Conservation (phyloP, 352 stramenopile genomes). For the Phytophthora foliorum region DNA sequence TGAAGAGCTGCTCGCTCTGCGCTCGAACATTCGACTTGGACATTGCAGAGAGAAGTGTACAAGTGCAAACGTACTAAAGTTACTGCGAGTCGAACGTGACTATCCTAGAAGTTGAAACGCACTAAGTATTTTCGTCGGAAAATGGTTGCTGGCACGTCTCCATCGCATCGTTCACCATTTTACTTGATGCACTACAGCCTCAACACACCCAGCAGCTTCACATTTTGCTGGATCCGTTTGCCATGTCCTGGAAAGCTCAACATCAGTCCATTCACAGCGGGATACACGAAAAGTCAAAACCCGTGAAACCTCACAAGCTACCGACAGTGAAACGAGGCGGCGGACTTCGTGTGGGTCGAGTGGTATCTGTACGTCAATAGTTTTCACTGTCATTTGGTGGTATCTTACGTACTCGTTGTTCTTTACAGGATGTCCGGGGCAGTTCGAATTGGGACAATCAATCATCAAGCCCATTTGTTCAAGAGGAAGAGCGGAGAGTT, state of each 20-base stretch:
- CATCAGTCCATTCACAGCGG: conserved; percentile 16
- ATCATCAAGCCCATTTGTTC: conserved; percentile 33
- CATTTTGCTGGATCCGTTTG: not conserved
- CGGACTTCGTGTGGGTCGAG: conserved; percentile 58
- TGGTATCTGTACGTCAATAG: conserved; percentile 55
- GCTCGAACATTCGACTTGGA: conserved; percentile 71
- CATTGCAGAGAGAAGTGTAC: conserved; percentile 33
- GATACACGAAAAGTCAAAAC: conserved; percentile 13
- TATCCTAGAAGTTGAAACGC: conserved; percentile 24
- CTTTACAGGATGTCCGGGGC: conserved; percentile 44
- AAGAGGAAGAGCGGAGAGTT: conserved; percentile 62
- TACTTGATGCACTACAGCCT: not conserved
- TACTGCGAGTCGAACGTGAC: not conserved
- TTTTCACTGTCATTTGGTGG: not conserved
- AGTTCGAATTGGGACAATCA: conserved; percentile 23
- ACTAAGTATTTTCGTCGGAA: conserved; percentile 33
- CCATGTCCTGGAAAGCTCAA: conserved; percentile 33
- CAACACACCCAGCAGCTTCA: not conserved
- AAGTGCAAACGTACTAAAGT: not conserved
- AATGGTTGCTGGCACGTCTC: too few relatives aligned
- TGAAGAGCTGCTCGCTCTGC: conserved; percentile 86
- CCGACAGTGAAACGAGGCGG: conserved; percentile 41
- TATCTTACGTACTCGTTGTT: not conserved
- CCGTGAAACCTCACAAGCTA: conserved; percentile 30
- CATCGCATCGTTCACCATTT: not conserved